Evolutionary conservation across 345 rosid genomes (phyloP), one percentile per base, ranked within the genome.

Genomic region (Hibiscus tridactylites): DNA sequence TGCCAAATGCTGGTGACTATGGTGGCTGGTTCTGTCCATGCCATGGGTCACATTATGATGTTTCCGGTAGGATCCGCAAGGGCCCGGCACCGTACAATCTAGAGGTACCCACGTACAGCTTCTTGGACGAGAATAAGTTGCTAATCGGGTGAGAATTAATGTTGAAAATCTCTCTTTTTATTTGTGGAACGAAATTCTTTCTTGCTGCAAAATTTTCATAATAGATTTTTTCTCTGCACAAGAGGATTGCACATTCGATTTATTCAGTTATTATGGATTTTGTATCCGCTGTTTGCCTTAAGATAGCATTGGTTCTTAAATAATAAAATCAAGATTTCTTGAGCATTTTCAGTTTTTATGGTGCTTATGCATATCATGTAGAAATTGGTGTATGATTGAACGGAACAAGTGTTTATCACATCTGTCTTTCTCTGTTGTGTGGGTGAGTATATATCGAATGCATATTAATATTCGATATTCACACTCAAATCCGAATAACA

Each of bases 1-100:
- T 86, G 63, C 88, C 88, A 3, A 84, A 86, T 79, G 88, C 90
- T 62, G 90, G 90, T 68, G 90, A 86, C 31, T 86, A 78, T 62
- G 90, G 90, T 50, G 90, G 90, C 10, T 86, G 90, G 90, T 86
- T 86, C 71, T 86, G 88, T 79, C 90, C 88, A 0, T 86, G 90
- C 78, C 90, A 86, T 56, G 90, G 90, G 3, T 86, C 90, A 2
- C 90, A 86, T 63, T 86, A 86, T 66, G 90, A 86, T 78, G 83
- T 87, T 44, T 87, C 90, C 39, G 90, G 88, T 28, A 81, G 91
- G 79, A 83, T 87, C 59, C 87, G 91, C 63, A 87, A 87, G 78
- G 89, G 87, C 6, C 91, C 91, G 4, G 91, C 91, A 11, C 91
- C 91, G 2, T 83, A 68, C 76, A 87, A 87, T 61, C 77, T 87